phyloP scores from a whole-genome alignment of 176 grass and related monocot genomes.

The Leersia perrieri region DNA sequence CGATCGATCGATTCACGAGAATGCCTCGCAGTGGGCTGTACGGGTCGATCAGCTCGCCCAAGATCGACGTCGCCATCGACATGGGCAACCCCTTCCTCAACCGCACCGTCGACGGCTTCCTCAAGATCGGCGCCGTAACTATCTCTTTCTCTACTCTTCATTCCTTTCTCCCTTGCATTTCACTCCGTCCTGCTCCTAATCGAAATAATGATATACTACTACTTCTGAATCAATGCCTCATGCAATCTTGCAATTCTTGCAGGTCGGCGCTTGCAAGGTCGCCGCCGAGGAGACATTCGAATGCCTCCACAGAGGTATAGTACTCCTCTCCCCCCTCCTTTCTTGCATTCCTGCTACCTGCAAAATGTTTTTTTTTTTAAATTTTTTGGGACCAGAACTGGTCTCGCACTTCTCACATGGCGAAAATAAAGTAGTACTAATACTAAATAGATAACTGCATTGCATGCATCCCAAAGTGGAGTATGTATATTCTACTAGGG shows the following conservation, averaged over 20 bases:
- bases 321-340: background rate
- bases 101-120: conserved; percentile 88
- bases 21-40: conserved; percentile 58
- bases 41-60: conserved; percentile 42
- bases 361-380: background rate
- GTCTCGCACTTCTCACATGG: too few species aligned
- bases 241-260: too few species aligned
- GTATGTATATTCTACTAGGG: background rate
- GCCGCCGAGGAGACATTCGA: conserved; percentile 76
- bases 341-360: background rate
- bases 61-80: conserved; percentile 58
- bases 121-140: conserved; percentile 82
- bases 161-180: too few species aligned
- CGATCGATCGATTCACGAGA: too few species aligned
- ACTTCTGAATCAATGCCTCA: too few species aligned
- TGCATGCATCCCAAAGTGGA: background rate
- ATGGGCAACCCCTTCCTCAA: conserved; percentile 79
- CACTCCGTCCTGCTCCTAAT: background rate
- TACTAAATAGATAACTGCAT: too few species aligned
- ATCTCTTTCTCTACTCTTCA: too few species aligned
- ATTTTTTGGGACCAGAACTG: background rate
- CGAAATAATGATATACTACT: too few species aligned
- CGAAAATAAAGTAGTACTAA: too few species aligned
- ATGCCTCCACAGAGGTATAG: conserved; percentile 56
- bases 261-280: conserved; percentile 87